phyloP scores from a whole-genome alignment of 257 asterid species.

The Solanum pimpinellifolium region DNA sequence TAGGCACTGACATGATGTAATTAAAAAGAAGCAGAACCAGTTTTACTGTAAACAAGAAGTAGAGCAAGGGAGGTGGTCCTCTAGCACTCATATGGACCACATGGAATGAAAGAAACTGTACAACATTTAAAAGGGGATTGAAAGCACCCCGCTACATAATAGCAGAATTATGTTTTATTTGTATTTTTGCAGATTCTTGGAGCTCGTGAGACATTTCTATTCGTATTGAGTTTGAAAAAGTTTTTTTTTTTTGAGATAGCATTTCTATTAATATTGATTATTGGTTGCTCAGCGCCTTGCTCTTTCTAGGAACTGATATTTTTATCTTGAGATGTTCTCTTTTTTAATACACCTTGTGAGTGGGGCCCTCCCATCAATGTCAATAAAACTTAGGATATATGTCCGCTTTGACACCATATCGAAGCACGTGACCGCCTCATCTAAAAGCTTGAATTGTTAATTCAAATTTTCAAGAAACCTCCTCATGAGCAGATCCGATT shows the following conservation, averaged over 20 bases:
- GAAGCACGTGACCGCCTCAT: not conserved
- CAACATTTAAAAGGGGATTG: not conserved
- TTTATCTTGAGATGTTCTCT: not conserved
- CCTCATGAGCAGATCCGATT: not conserved
- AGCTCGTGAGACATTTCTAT: not conserved
- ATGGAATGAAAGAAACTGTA: not conserved
- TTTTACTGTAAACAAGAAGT: not conserved
- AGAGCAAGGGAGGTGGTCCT: not conserved
- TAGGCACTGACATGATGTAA: not conserved
- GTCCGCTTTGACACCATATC: not conserved
- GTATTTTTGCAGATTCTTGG: not conserved
- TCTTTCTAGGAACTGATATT: not conserved
- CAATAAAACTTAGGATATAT: not conserved
- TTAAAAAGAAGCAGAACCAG: not conserved
- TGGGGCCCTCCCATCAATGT: not conserved
- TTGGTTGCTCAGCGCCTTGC: not conserved
- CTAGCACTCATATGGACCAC: not conserved
- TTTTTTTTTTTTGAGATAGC: not conserved
- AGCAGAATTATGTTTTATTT: not conserved
- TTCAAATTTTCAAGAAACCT: not conserved
- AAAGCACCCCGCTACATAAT: not conserved
- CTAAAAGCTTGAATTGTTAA: not conserved
- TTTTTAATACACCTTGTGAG: not conserved
- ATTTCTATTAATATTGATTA: not conserved
- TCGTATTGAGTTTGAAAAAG: not conserved